Evolutionary conservation across 164 flowering plant genomes (phyloP), one percentile per base, ranked within the genome.

Genomic region (Liquidambar formosana): DNA sequence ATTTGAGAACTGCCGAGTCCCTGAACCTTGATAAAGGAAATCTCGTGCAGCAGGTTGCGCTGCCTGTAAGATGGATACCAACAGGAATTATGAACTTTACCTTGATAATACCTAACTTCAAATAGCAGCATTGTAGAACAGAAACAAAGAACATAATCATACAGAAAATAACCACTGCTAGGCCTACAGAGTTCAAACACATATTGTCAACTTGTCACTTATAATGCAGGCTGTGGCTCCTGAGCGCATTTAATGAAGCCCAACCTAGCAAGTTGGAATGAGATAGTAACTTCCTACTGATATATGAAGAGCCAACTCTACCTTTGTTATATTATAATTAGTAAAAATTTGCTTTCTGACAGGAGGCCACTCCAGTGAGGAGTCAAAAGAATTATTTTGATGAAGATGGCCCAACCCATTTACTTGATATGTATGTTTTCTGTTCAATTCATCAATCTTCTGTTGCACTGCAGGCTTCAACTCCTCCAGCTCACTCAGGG

Each of bases 401-500:
- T 65, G 63, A 46, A 2, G 38, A 71, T 67, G 65, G 5, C 64
- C 78, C 81, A 59, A 33, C 18, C 79, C 73, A 62, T 71, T 80
- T n/a, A 33, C 69, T 82, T 82, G 85, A 73, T 67, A 63, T 13
- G 63, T 43, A 51, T 68, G 75, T 68, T 80, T 86, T 68, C 75
- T 73, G 64, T 88, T 81, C 49, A 86, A 73, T 41, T 85, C 92
- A 67, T 83, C 78, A 59, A 85, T 67, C 71, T 79, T 85, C 62
- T 69, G 79, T 68, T 74, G 82, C 43, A 91, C 92, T 33, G 47
- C 77, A 18, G 97, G 95, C 78, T 92, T 85, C 83, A 95, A 75
- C 15, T 68, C 73, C 83, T 95, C 97, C 76, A 95, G 75, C 82
- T 95, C 97, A 68, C 43, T 80, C 78, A 95, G 8, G 44, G 92